Conservation (phyloP, 192 early-diverging fungal species). For the Phlyctochytrium arcticum region DNA sequence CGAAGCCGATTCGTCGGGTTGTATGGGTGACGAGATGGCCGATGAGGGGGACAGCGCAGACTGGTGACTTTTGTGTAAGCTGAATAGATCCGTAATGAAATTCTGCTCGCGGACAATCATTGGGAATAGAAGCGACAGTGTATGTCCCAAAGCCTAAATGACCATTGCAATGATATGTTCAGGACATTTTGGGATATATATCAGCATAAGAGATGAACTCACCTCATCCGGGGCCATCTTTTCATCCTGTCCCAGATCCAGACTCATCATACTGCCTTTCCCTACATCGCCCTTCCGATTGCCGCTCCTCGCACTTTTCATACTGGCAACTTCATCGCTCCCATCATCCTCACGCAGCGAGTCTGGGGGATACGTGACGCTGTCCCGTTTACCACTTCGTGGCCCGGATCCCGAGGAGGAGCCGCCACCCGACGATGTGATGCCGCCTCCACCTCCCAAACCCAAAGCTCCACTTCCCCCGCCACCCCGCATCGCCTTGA, state of each 20-base stretch:
- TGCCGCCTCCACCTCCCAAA: too few species aligned
- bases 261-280: conserved; percentile 14
- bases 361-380: conserved; percentile 1
- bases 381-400: neutral
- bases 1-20: too few species aligned
- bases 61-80: conserved; percentile 31
- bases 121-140: conserved; percentile 56
- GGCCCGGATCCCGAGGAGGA: too few species aligned
- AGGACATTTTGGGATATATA: neutral
- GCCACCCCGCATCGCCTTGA: too few species aligned
- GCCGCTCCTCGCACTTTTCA: conserved; percentile 7
- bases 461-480: too few species aligned
- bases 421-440: too few species aligned
- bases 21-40: neutral
- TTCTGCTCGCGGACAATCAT: conserved; percentile 85
- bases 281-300: neutral
- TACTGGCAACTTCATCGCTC: conserved; percentile 13
- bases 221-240: conserved; percentile 53
- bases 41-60: neutral
- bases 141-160: conserved; percentile 56
- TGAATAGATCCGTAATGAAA: conserved; percentile 86
- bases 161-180: neutral
- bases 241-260: conserved; percentile 37
- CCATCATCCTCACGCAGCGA: conserved; percentile 9
- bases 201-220: neutral